A percentile compares a stretch with the other conserved stretches of the same genome.
These are phyloP conservation scores for Paecilomyces sp. DNA, from an alignment of 2,329 filamentous ascomycete genomes.

Conservation along the genomic window DNA sequence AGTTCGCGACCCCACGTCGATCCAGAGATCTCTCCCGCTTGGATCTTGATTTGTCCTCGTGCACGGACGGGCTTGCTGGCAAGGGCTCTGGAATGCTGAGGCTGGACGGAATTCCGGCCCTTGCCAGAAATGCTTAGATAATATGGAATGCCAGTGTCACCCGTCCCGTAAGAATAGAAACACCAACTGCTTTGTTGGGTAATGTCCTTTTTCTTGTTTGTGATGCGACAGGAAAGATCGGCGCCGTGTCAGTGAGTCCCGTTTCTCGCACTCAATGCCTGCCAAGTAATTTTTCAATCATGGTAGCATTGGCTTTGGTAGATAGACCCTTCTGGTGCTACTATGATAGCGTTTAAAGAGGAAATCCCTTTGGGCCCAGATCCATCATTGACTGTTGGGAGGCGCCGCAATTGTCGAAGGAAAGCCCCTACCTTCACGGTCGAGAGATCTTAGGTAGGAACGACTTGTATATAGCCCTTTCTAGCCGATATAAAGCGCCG, in stretches of 20 bases:
- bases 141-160: constrained; percentile 15
- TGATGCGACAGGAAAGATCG: background rate
- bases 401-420: background rate
- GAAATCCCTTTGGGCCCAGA: background rate
- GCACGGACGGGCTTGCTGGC: constrained; percentile 11
- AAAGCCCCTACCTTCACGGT: background rate
- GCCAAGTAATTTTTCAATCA: background rate
- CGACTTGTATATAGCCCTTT: background rate
- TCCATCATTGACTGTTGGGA: background rate
- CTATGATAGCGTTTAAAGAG: background rate
- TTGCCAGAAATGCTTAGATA: constrained; percentile 23
- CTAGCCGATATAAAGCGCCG: background rate
- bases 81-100: constrained; percentile 20
- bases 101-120: constrained; percentile 26
- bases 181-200: background rate
- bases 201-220: background rate
- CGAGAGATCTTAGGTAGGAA: background rate
- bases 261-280: background rate
- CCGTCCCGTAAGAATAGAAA: background rate
- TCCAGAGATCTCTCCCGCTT: background rate
- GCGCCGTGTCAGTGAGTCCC: background rate
- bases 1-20: constrained; percentile 3
- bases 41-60: constrained; percentile 7
- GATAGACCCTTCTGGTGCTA: background rate
- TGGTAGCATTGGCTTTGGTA: background rate